Base-by-base conservation (phyloP, 148 eudicot species). In the Rhododendron henanense region DNA sequence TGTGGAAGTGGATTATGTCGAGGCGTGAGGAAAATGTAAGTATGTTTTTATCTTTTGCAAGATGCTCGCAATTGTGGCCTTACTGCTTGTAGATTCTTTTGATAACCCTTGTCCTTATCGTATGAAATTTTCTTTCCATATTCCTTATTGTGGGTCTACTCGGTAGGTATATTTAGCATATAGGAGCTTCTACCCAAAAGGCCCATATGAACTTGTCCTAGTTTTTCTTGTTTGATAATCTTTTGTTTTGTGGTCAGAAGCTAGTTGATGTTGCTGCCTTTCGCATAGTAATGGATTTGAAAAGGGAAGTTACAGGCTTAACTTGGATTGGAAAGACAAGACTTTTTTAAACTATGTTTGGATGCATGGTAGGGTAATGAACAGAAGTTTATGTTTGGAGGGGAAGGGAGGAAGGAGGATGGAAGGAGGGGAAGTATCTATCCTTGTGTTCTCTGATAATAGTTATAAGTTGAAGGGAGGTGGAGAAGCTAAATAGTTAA, bases 1-100 rank as follows among this genome's bases (percentile, higher is more conserved):
- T 94, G 96, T 85, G 91, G 90, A 81, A 92, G 94, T 86, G 8
- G 81, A 47, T 78, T 63, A 6, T 94, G 96, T 84, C 87, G 94
- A 75, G 90, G 86, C 45, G 84, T 78, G 28, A 79, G 87, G 87
- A 21, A 87, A 90, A 90, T 90, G 93, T 91, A 65, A 78, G 91
- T 80, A 25, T 53, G 25, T 37, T 35, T 31, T 84, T 31, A 33
- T 50, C 31, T 23, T 41, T 28, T 10, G 77, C n/a, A 23, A 63
- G 19, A 37, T 51, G 33, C 76, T 82, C 9, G 11, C 18, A 41
- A 63, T 13, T 61, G 19, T 21, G 35, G 44, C 53, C 37, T 63
- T 39, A 14, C 6, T 82, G 2, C 45, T 41, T 63, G 35, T 63
- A 41, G 21, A 45, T 55, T 81, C 63, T 41, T 81, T 33, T 35